Base-by-base conservation (phyloP, 78 protist genomes). In the Trichosphaerium sp. region DNA sequence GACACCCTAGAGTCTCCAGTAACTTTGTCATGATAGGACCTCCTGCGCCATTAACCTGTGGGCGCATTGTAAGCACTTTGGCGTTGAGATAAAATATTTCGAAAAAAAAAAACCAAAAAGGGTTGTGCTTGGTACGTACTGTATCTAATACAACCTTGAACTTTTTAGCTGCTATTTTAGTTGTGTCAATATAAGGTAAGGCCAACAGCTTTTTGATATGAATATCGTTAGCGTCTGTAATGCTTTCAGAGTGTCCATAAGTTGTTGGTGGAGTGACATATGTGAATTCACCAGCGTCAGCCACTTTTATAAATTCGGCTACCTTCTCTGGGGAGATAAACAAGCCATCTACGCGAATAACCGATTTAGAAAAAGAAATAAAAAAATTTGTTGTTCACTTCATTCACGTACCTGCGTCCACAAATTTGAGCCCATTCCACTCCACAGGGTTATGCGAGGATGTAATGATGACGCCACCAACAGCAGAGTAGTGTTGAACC, bases 381-480 rank as follows among this genome's bases (percentile, higher is more conserved):
- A n/a, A n/a, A n/a, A n/a, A n/a, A n/a, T n/a, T n/a, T n/a, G n/a
- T n/a, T n/a, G n/a, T n/a, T n/a, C n/a, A n/a, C n/a, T n/a, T n/a
- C n/a, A n/a, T n/a, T n/a, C n/a, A n/a, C n/a, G n/a, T n/a, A n/a
- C n/a, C 67, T 28, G 78, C 84, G n/a, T 47, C 69, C 38, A 81
- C 51, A 61, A 81, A 81, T 31, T 81, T 81, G 12, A 81, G 57
- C 6, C 92, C 92, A 66, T 88, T 88, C 89, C 86, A 84, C 47
- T 71, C 64, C 32, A 61, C 48, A 48, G 83, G 87, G 51, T 88
- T 88, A 37, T 88, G 92, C 32, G 84, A 72, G 58, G 87, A 71
- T 29, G 92, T 88, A 11, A 88, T 69, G 31, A 88, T 83, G 41
- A 88, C 80, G 38, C 92, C 92, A 26, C 85, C 88, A 4, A 66